Evolutionary conservation across 805 yeast genomes (phyloP).

Genomic region (Ogataea parapolymorpha): DNA sequence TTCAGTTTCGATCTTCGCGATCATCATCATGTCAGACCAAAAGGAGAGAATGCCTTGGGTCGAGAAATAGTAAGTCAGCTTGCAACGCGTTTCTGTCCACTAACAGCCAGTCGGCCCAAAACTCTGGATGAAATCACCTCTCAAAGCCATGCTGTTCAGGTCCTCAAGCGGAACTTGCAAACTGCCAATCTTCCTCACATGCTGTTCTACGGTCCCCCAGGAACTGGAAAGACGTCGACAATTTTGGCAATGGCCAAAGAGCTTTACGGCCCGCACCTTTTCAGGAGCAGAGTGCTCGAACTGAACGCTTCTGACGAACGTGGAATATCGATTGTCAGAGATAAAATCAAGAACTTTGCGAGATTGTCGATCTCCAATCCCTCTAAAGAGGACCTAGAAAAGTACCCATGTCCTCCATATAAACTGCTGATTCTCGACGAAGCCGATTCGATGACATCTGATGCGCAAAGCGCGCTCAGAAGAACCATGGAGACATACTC

Average conservation of each 20-base stretch:
- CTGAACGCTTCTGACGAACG: slow-evolving; percentile 89
- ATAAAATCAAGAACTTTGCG: slow-evolving; percentile 83
- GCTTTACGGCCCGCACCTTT: slow-evolving; percentile 68
- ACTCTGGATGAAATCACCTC: slow-evolving; percentile 84
- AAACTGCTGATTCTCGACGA: slow-evolving; percentile 90
- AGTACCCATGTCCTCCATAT: slow-evolving; percentile 95
- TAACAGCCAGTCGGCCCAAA: slow-evolving; percentile 64
- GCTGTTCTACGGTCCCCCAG: slow-evolving; percentile 92
- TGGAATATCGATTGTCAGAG: slow-evolving; percentile 84
- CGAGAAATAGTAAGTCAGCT: slow-evolving; percentile 62
- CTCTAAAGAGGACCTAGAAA: slow-evolving; percentile 56
- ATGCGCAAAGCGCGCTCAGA: slow-evolving; percentile 93
- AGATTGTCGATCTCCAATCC: slow-evolving; percentile 82
- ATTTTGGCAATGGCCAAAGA: slow-evolving; percentile 79
- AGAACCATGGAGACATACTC: slow-evolving; percentile 93
- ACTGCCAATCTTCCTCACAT: slow-evolving; percentile 87
- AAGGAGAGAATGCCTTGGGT: slow-evolving; percentile 78
- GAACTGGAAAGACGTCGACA: slow-evolving; percentile 90
- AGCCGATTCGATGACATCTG: slow-evolving; percentile 97
- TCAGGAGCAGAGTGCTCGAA: slow-evolving; percentile 71
- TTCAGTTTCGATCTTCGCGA: not conserved
- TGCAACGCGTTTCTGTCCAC: not conserved
- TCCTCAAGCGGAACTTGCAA: slow-evolving; percentile 71
- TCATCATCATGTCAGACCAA: slow-evolving; percentile 2
- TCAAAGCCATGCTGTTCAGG: slow-evolving; percentile 84